Evolutionary conservation across 1,284 basidiomycete species (phyloP), one percentile per base, ranked within the genome.

Genomic region (Papiliotrema laurentii): DNA sequence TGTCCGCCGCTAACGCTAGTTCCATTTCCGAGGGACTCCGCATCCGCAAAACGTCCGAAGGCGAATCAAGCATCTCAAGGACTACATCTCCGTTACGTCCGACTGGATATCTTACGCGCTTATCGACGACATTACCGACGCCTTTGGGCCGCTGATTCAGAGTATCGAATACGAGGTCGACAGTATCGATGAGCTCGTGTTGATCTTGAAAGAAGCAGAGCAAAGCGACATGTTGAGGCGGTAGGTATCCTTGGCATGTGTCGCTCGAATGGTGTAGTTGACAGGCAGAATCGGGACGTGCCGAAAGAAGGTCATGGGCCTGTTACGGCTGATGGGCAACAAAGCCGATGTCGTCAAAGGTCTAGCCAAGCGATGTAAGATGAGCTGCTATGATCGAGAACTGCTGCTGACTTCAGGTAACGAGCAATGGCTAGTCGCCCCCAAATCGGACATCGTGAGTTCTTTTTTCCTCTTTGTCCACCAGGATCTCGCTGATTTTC

Each of bases 81-180:
- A 98, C 78, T 98, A 97, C 76, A 98, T 99, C 74, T 88, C 83
- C 56, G 96, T 98, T 60, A 97, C 96, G 0, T 96, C 92, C 3
- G 96, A 99, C 75, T 99, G 96, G 96, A 98, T 99, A 62, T 97
- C 93, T 13, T 99, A 99, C 65, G 96, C 96, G 16, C 83, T 99
- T 52, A 98, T 99, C 68, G 96, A 99, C 75, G 96, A 99, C 76
- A 98, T 99, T 68, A 98, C 96, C 48, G 96, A 99, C 72, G 94
- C 93, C 4, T 99, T 99, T 72, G 96, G 94, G 1, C 96, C 96
- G 14, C 81, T 99, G 47, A 98, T 99, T 64, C 96, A 97, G 73
- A 85, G 86, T 65, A 99, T 98, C 72, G 96, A 99, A 73, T 98
- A 97, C 67, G 96, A 98, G 75, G 96, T 98, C 74, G 96, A 99